A percentile compares a stretch with the other conserved stretches of the same genome.
Conservation (phyloP, 352 stramenopile genomes). For the Globisporangium nunn region DNA sequence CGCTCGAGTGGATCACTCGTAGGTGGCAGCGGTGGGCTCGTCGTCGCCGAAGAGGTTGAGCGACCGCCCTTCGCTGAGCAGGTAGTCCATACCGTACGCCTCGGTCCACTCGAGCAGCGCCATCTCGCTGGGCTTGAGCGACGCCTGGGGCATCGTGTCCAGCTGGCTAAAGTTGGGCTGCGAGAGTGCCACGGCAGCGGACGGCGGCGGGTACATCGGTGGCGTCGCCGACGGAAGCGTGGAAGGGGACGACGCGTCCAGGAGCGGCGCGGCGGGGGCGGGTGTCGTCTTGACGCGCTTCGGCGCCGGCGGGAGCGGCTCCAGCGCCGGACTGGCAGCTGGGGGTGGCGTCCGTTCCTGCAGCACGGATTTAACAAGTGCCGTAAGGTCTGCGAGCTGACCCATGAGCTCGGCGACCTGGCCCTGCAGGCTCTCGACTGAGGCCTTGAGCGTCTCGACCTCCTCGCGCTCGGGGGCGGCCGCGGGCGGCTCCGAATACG, state of each 20-base stretch:
- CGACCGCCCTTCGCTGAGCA: constrained; percentile 53
- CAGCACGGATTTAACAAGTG: constrained; percentile 63
- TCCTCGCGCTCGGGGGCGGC: constrained; percentile 68
- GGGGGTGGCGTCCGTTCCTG: constrained; percentile 33
- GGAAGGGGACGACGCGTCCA: background rate
- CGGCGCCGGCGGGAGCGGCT: constrained; percentile 13
- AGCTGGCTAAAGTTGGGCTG: constrained; percentile 20
- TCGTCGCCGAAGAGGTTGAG: constrained; percentile 61
- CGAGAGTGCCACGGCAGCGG: constrained; percentile 9
- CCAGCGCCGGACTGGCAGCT: background rate
- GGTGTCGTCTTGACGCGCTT: constrained; percentile 40
- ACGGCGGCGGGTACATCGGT: constrained; percentile 9
- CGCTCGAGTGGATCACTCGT: constrained; percentile 24
- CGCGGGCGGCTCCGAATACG: constrained; percentile 62
- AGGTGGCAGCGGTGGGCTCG: constrained; percentile 19
- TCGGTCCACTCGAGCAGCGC: constrained; percentile 76
- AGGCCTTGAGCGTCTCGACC: constrained; percentile 68
- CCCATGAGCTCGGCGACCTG: constrained; percentile 77
- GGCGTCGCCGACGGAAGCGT: background rate
- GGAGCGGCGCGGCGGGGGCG: background rate
- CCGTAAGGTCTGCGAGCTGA: constrained; percentile 65
- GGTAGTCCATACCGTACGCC: constrained; percentile 70
- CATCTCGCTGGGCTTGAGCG: constrained; percentile 50
- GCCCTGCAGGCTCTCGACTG: constrained; percentile 60
- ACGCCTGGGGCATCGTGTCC: constrained; percentile 31